Base-by-base conservation (phyloP, 2,329 filamentous ascomycete genomes). In the Apiospora malaysiana region DNA sequence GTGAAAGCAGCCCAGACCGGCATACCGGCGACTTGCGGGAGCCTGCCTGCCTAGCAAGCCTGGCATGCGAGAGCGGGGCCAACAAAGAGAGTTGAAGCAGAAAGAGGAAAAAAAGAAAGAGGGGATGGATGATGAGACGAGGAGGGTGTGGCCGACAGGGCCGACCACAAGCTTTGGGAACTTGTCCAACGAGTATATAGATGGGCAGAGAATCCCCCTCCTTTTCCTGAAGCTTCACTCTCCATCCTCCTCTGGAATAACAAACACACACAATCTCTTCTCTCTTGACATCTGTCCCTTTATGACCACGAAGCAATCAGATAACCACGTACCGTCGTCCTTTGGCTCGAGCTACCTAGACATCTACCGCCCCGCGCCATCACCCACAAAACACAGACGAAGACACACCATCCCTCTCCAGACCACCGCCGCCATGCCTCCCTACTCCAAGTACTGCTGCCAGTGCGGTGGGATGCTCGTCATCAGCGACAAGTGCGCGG, bases 391-490 rank as follows among this genome's bases (percentile, higher is more conserved):
- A 10, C 56, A 40, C 6, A n/a, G 18, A 40, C 21, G 56, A 12
- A 25, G 23, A 32, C 66, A 47, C 25, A 68, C 43, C 18, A 16
- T 47, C 10, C 27, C 66, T 32, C 23, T 46, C 59, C 32, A 47
- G 18, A 74, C 45, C 49, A 49, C 59, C 49, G 68, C 27, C 65
- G 5, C 43, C 51, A 85, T 85, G 83, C 81, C 83, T 77, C 80
- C 82, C 75, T 85, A 77, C 70, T 75, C 83, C 75, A 83, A 85
- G 75, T 86, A 86, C 81, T 88, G 86, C 84, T 88, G 86, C 83
- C 79, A 86, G 77, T 88, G 86, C 81, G 84, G 84, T 75, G 80
- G 83, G 80, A 85, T 88, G 81, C 86, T 88, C 75, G 86, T 88
- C 82, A 88, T 88, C 81, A 88, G 85, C 84, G 86, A 81, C 78